Evolutionary conservation across 768 basidiomycete genomes (phyloP).

Genomic region (Tulasnella sp.): DNA sequence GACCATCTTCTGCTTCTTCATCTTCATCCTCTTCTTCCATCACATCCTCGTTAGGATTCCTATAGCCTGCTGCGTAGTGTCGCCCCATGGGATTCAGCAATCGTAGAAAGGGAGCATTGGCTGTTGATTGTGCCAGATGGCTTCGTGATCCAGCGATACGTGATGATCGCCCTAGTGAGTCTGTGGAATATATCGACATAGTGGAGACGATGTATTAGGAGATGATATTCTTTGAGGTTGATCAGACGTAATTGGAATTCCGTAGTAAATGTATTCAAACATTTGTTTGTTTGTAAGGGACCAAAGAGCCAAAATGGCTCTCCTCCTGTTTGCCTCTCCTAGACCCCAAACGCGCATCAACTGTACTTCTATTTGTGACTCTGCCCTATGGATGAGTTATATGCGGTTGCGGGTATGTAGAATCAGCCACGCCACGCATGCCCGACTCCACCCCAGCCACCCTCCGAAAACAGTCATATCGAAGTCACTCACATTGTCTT

Average conservation of each 20-base stretch:
- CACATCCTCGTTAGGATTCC: conserved; percentile 55
- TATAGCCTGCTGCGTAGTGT: conserved; percentile 61
- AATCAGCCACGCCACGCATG: neutral
- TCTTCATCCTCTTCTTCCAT: conserved; percentile 54
- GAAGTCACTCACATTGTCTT: too few relatives aligned
- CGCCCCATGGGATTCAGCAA: conserved; percentile 72
- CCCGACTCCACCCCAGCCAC: too few relatives aligned
- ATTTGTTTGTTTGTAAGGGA: neutral
- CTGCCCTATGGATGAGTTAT: conserved; percentile 46
- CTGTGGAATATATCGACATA: conserved; percentile 11
- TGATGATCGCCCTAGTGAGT: conserved; percentile 5
- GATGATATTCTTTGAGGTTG: neutral
- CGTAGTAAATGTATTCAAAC: neutral
- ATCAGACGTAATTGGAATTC: conserved; percentile 2
- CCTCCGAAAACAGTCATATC: too few relatives aligned
- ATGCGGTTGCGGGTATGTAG: conserved; percentile 57
- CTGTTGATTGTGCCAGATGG: conserved; percentile 4
- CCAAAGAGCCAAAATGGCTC: neutral
- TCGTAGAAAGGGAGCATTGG: conserved; percentile 54
- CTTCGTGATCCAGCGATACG: conserved; percentile 4
- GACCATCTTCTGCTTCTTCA: conserved; percentile 23
- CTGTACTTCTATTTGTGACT: neutral
- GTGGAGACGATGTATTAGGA: neutral
- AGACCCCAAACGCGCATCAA: neutral
- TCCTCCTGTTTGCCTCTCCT: neutral